Percentiles rank a stretch among this genome's conserved stretches.
Evolutionary conservation across 768 basidiomycete genomes (phyloP).

Genomic region (Lactarius sanguifluus): DNA sequence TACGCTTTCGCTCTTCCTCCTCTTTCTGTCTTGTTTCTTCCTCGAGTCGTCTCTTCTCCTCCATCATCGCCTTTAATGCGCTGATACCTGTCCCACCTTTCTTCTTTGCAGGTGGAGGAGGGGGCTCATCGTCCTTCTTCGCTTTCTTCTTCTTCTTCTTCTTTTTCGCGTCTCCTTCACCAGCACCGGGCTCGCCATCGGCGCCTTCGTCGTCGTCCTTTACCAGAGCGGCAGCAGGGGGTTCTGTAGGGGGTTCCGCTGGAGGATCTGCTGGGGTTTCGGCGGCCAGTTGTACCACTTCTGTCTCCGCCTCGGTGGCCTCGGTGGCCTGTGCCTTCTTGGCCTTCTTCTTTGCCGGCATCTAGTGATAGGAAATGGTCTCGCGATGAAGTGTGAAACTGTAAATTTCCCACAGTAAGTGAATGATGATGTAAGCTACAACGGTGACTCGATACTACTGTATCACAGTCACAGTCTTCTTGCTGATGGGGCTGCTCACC

Average conservation of each 20-base stretch:
- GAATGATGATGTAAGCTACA: background rate
- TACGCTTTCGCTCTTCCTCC: slow-evolving; percentile 76
- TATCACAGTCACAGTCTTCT: too few species aligned
- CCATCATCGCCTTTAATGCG: slow-evolving; percentile 88
- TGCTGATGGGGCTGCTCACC: slow-evolving; percentile 85
- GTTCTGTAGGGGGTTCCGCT: slow-evolving; percentile 33
- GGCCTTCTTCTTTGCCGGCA: slow-evolving; percentile 86
- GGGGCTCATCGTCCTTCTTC: slow-evolving; percentile 72
- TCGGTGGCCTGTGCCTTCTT: slow-evolving; percentile 55
- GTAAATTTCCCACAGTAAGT: background rate
- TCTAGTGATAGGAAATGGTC: background rate
- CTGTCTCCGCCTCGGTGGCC: slow-evolving; percentile 35
- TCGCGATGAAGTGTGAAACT: background rate
- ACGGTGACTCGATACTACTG: background rate
- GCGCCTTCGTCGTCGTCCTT: slow-evolving; percentile 62
- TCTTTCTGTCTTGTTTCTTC: slow-evolving; percentile 72
- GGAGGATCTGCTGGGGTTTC: slow-evolving; percentile 9
- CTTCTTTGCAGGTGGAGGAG: slow-evolving; percentile 64
- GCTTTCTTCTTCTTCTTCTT: slow-evolving; percentile 87
- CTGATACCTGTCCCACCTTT: slow-evolving; percentile 66
- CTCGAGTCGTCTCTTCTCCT: slow-evolving; percentile 84
- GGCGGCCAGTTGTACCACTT: background rate
- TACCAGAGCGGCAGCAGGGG: slow-evolving; percentile 36
- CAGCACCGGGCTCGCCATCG: slow-evolving; percentile 59
- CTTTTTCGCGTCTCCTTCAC: slow-evolving; percentile 47